A percentile compares a stretch with the other conserved stretches of the same genome.
Evolutionary conservation across 768 basidiomycete species (phyloP).

Genomic region (Dioszegia crocea): DNA sequence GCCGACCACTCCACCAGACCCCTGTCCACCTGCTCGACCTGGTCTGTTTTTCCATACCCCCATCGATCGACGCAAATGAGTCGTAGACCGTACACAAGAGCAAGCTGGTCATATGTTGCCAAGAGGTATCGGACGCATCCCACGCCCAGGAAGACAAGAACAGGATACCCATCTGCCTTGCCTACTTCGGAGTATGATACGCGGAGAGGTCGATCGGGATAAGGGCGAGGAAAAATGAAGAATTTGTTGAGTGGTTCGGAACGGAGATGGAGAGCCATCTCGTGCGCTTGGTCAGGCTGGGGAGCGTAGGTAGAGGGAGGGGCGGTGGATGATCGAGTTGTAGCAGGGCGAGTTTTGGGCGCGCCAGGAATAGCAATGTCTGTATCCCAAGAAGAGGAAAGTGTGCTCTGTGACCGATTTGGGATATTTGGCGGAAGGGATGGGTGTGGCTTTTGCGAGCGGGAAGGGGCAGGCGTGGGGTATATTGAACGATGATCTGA

Average conservation of each 20-base stretch:
- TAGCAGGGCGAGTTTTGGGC: not conserved
- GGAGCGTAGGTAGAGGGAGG: conserved; percentile 51
- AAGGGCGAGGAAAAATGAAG: conserved; percentile 70
- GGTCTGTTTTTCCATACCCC: conserved; percentile 86
- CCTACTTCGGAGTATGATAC: conserved; percentile 95
- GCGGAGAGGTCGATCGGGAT: conserved; percentile 68
- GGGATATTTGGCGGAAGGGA: not conserved
- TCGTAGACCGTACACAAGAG: conserved; percentile 74
- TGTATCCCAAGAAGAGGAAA: not conserved
- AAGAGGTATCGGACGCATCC: conserved; percentile 93
- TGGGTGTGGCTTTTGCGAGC: not conserved
- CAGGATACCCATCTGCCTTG: conserved; percentile 73
- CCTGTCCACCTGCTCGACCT: conserved; percentile 57
- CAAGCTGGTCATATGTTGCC: conserved; percentile 95
- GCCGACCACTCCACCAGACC: conserved; percentile 87
- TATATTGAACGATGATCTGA: not conserved
- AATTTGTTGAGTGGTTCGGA: conserved; percentile 80
- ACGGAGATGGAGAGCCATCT: conserved; percentile 78
- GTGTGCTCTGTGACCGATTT: not conserved
- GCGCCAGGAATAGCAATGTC: not conserved
- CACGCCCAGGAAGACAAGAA: conserved; percentile 86
- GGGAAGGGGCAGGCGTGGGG: not conserved
- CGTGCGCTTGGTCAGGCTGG: conserved; percentile 52
- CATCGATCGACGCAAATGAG: conserved; percentile 92
- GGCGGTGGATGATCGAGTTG: conserved; percentile 16